Conservation (phyloP, 768 basidiomycete species). For the Strobilomyces confusus region DNA sequence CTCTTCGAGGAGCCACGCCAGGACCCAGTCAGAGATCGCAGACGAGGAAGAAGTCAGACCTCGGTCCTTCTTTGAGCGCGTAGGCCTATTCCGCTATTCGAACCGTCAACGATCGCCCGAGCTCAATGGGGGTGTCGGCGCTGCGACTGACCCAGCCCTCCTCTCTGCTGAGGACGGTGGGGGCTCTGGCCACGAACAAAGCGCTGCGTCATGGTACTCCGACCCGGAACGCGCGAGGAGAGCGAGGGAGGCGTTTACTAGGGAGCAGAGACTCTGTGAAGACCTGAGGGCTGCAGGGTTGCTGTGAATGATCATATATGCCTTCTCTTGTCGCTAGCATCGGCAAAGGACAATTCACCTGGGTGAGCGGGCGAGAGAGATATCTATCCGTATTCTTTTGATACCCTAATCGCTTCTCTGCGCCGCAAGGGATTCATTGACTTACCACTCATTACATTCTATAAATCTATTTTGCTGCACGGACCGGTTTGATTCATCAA, state of each 20-base stretch:
- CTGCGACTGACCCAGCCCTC: conserved; percentile 7
- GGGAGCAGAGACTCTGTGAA: conserved; percentile 54
- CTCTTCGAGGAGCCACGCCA: conserved; percentile 33
- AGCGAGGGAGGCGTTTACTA: conserved; percentile 43
- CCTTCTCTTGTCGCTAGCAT: conserved; percentile 1
- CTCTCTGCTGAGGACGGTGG: conserved; percentile 26
- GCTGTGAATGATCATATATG: conserved; percentile 35
- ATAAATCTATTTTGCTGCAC: conserved; percentile 7
- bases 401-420: conserved; percentile 22
- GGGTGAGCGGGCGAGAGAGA: not conserved
- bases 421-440: conserved; percentile 5
- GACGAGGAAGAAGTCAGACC: conserved; percentile 25
- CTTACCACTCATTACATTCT: conserved; percentile 6
- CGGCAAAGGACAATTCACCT: not conserved
- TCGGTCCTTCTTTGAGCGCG: conserved; percentile 29
- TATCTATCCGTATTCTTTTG: conserved; percentile 11
- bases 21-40: conserved; percentile 25
- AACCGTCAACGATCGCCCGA: conserved; percentile 12
- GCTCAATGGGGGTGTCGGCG: conserved; percentile 1
- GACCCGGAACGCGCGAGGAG: conserved; percentile 42
- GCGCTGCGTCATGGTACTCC: conserved; percentile 34
- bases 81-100: conserved; percentile 19
- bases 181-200: conserved; percentile 24
- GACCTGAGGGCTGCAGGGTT: conserved; percentile 65
- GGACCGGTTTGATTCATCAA: not conserved